These are phyloP conservation scores for Cinnamomum micranthum DNA, from an alignment of 164 flowering plant genomes.

Conservation along the genomic window DNA sequence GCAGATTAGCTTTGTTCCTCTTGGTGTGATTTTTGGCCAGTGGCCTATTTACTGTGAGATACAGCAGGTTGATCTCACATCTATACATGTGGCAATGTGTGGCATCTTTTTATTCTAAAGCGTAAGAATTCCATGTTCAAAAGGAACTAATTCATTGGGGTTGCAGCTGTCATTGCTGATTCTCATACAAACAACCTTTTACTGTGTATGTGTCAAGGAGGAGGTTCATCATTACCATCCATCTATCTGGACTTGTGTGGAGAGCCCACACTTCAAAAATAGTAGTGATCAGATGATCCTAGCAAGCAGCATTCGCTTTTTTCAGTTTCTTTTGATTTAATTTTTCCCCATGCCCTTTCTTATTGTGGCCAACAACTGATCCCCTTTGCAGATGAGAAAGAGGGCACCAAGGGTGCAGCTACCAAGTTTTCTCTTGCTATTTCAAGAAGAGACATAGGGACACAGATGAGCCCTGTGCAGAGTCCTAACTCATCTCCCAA, in stretches of 20 bases:
- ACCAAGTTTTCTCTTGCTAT: constrained; percentile 50
- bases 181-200: neutral
- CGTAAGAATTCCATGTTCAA: neutral
- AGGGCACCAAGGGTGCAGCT: constrained; percentile 43
- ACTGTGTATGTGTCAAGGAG: neutral
- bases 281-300: neutral
- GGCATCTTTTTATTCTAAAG: neutral
- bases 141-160: neutral
- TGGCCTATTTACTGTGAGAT: neutral
- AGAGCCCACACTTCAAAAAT: neutral
- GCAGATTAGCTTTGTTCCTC: neutral
- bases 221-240: neutral
- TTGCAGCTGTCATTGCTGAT: neutral
- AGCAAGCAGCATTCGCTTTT: neutral
- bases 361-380: constrained; percentile 3
- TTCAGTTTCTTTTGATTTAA: neutral
- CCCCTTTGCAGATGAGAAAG: constrained; percentile 44
- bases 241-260: neutral
- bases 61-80: no score
- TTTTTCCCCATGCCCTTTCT: neutral
- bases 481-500: constrained; percentile 63
- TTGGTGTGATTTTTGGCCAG: neutral
- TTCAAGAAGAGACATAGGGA: constrained; percentile 91
- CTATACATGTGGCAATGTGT: neutral
- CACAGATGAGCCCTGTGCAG: constrained; percentile 93